Percentiles rank a stretch among this genome's conserved stretches.
Conservation (phyloP, 1,284 basidiomycete genomes). For the Hemileia vastatrix region DNA sequence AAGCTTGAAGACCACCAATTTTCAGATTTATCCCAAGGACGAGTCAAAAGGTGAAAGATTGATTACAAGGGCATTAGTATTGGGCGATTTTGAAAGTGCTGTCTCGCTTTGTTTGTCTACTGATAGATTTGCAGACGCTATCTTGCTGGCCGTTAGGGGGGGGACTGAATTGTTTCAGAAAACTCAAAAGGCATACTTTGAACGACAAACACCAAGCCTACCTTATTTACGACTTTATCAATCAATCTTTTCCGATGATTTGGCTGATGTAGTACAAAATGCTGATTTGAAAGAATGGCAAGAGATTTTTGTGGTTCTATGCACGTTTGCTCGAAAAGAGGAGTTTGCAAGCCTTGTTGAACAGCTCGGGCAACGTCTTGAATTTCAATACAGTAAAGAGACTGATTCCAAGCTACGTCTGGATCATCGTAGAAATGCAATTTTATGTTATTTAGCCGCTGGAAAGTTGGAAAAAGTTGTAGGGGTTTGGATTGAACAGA, state of each 20-base stretch:
- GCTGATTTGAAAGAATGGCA: slow-evolving; percentile 91
- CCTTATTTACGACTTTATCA: slow-evolving; percentile 93
- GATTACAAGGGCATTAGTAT: slow-evolving; percentile 81
- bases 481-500: slow-evolving; percentile 84
- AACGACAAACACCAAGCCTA: slow-evolving; percentile 61
- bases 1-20: slow-evolving; percentile 61
- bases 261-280: slow-evolving; percentile 87
- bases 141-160: slow-evolving; percentile 82
- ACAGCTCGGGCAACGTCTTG: slow-evolving; percentile 80
- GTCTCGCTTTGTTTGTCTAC: slow-evolving; percentile 82
- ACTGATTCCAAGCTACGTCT: slow-evolving; percentile 46
- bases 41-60: slow-evolving; percentile 80
- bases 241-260: slow-evolving; percentile 83
- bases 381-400: slow-evolving; percentile 61
- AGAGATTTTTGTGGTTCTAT: slow-evolving; percentile 92
- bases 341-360: slow-evolving; percentile 81
- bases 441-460: slow-evolving; percentile 75
- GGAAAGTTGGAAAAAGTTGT: slow-evolving; percentile 79
- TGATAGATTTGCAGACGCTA: slow-evolving; percentile 86
- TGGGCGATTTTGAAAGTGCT: slow-evolving; percentile 88
- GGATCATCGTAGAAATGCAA: slow-evolving; percentile 74
- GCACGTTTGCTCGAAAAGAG: slow-evolving; percentile 78
- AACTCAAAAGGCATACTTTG: slow-evolving; percentile 91
- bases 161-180: slow-evolving; percentile 77
- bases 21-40: slow-evolving; percentile 78